These are phyloP conservation scores for Akanthomyces muscarius DNA, from an alignment of 2,329 filamentous ascomycete genomes.

Conservation along the genomic window DNA sequence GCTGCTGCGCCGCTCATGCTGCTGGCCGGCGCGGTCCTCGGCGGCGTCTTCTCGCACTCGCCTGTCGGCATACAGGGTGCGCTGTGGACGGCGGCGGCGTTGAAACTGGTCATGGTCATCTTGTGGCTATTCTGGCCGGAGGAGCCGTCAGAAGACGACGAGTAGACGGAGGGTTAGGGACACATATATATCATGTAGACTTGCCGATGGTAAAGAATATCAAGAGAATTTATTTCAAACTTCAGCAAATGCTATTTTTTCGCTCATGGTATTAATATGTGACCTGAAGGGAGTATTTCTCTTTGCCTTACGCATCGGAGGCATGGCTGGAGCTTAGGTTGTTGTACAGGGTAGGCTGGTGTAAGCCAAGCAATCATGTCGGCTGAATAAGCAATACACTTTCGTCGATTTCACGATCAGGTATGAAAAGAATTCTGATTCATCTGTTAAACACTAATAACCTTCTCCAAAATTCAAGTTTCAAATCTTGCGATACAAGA, in stretches of 20 bases:
- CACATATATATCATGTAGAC: neutral
- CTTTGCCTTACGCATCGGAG: no score
- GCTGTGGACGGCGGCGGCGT: constrained; percentile 54
- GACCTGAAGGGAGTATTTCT: neutral
- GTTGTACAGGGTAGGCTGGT: no score
- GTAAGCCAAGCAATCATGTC: no score
- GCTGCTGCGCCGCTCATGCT: constrained; percentile 47
- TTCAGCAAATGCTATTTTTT: neutral
- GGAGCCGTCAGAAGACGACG: constrained; percentile 34
- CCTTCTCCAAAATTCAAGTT: no score
- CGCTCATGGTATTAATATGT: neutral
- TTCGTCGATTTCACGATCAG: no score
- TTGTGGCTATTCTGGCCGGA: constrained; percentile 60
- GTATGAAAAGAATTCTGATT: no score
- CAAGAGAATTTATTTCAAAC: no score
- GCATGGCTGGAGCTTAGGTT: no score
- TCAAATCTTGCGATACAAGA: no score
- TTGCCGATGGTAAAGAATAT: neutral
- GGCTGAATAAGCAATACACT: no score
- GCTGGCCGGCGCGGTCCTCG: constrained; percentile 46
- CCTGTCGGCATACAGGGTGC: constrained; percentile 47
- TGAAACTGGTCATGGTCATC: constrained; percentile 55
- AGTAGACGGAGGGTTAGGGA: neutral
- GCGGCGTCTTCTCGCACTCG: constrained; percentile 47
- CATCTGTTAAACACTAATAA: no score